A percentile compares a stretch with the other conserved stretches of the same genome.
These are phyloP conservation scores for Rhynchospora breviuscula DNA, from an alignment of 176 grass and related monocot genomes.

Conservation along the genomic window DNA sequence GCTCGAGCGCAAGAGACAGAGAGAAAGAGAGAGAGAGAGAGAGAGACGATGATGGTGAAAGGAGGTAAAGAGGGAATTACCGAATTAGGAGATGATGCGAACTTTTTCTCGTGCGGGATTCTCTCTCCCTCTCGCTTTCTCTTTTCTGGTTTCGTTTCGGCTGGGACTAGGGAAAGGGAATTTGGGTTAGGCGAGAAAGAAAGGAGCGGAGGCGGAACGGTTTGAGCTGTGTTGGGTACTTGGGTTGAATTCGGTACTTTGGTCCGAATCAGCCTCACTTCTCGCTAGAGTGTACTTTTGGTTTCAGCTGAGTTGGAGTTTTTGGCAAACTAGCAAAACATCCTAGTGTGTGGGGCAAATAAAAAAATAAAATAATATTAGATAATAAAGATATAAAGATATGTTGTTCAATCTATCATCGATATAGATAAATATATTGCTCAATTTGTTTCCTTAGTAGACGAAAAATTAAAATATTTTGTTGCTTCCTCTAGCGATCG, in stretches of 20 bases:
- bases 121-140: conserved; percentile 10
- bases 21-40: too few relatives aligned
- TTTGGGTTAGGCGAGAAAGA: background rate
- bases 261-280: too few relatives aligned
- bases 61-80: conserved; percentile 2
- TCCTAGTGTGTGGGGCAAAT: too few relatives aligned
- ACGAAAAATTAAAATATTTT: too few relatives aligned
- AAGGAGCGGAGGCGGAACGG: background rate
- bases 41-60: background rate
- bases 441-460: too few relatives aligned
- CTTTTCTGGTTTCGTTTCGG: background rate
- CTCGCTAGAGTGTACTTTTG: background rate
- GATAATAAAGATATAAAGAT: too few relatives aligned
- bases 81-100: conserved; percentile 22
- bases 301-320: background rate
- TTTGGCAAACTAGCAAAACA: too few relatives aligned
- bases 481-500: too few relatives aligned
- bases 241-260: too few relatives aligned
- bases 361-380: too few relatives aligned
- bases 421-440: too few relatives aligned
- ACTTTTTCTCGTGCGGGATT: conserved; percentile 18
- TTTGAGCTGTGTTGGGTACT: background rate
- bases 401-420: too few relatives aligned
- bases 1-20: background rate
- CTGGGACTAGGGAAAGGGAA: background rate